Percentiles rank a stretch among this genome's conserved stretches.
These are phyloP conservation scores for Sordaria brevicollis DNA, from an alignment of 495 filamentous ascomycete species.

Conservation along the genomic window DNA sequence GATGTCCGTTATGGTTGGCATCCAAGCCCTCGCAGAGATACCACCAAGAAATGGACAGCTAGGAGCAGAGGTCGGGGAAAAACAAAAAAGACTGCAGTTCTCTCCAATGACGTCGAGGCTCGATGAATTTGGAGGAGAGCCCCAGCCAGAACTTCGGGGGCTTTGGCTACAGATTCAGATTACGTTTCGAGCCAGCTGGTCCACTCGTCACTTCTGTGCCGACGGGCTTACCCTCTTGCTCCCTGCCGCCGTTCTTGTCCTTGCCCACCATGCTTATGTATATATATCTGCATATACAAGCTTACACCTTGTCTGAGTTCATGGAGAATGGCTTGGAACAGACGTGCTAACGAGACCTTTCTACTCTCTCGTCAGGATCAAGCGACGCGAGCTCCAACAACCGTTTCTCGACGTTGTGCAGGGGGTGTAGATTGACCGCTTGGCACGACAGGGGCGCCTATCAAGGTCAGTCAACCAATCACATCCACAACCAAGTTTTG, in stretches of 20 bases:
- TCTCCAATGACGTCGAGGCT: background rate
- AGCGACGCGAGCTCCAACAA: background rate
- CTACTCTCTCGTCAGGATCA: constrained; percentile 5
- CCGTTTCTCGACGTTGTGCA: constrained; percentile 6
- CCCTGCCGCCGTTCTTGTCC: background rate
- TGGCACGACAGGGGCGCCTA: constrained; percentile 20
- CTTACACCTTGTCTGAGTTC: background rate
- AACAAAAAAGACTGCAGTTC: background rate
- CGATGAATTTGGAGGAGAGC: background rate
- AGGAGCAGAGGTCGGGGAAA: constrained; percentile 1
- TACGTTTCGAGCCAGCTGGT: background rate
- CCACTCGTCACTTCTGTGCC: background rate
- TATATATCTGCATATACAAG: background rate
- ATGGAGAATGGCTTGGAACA: background rate
- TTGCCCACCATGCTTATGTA: background rate
- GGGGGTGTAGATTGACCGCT: constrained; percentile 17
- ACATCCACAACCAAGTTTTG: constrained; percentile 8
- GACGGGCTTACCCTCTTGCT: background rate
- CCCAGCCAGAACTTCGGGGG: background rate
- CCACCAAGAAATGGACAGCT: background rate
- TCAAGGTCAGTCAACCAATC: constrained; percentile 25
- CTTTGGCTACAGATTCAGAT: background rate
- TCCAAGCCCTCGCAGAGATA: constrained; percentile 3
- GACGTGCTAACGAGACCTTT: constrained; percentile 9
- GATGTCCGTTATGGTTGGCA: background rate